Conservation (phyloP, 2,329 filamentous ascomycete genomes). For the Aspergillus fischeri region DNA sequence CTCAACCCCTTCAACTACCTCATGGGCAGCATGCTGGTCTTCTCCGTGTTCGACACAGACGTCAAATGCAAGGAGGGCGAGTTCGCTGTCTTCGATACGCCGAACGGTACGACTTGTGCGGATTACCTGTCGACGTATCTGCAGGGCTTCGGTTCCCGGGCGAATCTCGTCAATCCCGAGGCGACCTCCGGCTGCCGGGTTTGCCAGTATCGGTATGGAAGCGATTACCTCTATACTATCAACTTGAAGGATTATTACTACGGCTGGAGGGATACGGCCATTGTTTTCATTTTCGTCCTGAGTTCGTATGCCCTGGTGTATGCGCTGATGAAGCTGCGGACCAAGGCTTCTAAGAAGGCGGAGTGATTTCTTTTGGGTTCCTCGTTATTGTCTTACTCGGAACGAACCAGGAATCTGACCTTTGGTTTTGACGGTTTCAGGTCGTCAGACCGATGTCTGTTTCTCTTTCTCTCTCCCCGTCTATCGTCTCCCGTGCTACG, state of each 20-base stretch:
- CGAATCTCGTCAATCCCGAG: conserved; percentile 58
- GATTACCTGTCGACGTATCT: conserved; percentile 56
- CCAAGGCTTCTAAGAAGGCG: conserved; percentile 33
- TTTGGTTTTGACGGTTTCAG: neutral
- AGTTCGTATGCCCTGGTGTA: conserved; percentile 51
- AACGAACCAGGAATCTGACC: neutral
- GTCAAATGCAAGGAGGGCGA: conserved; percentile 22
- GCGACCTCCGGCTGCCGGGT: conserved; percentile 54
- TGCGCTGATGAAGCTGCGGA: conserved; percentile 33
- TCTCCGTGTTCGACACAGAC: conserved; percentile 21
- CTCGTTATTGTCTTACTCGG: neutral
- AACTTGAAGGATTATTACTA: conserved; percentile 60
- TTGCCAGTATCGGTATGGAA: conserved; percentile 56
- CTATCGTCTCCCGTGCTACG: neutral
- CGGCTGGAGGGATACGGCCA: conserved; percentile 62
- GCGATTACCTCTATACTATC: conserved; percentile 56
- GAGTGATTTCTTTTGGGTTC: conserved; percentile 12
- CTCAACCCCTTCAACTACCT: conserved; percentile 31
- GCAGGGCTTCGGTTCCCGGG: conserved; percentile 40
- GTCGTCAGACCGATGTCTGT: neutral
- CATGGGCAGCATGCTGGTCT: conserved; percentile 26
- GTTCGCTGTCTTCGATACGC: conserved; percentile 29
- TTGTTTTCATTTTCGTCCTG: conserved; percentile 54
- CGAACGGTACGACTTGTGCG: conserved; percentile 49
- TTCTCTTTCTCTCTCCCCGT: neutral